A percentile compares a stretch with the other conserved stretches of the same genome.
phyloP scores from a whole-genome alignment of 179 eudicot species.

The Heliamphora pulchella region DNA sequence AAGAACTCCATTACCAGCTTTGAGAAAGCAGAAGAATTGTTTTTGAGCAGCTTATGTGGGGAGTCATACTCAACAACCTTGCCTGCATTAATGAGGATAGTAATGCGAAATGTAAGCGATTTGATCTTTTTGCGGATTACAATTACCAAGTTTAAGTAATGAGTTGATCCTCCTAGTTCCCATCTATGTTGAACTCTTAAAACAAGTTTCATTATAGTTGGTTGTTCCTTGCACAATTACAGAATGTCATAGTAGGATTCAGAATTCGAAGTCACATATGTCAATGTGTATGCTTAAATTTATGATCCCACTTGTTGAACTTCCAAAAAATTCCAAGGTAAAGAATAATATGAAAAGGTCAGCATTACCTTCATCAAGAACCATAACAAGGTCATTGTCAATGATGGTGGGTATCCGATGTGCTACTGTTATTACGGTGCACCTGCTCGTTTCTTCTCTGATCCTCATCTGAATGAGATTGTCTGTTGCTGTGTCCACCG shows the following conservation, averaged over 20 bases:
- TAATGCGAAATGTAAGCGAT: not conserved
- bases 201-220: too few relatives aligned
- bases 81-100: constrained; percentile 31
- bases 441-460: constrained; percentile 59
- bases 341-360: not conserved
- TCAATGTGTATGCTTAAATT: not conserved
- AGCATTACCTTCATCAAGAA: constrained; percentile 75
- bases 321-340: not conserved
- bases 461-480: constrained; percentile 70
- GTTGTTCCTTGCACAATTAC: not conserved
- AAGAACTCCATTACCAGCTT: constrained; percentile 62
- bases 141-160: not conserved
- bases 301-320: not conserved
- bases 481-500: constrained; percentile 84
- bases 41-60: constrained; percentile 47
- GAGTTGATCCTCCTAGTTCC: constrained; percentile 5
- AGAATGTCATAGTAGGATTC: not conserved
- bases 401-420: constrained; percentile 80
- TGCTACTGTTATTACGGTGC: constrained; percentile 86
- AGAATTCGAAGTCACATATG: constrained; percentile 2
- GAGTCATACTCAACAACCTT: constrained; percentile 62
- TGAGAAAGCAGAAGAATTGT: constrained; percentile 59
- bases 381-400: constrained; percentile 82
- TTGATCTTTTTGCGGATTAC: not conserved
- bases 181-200: too few relatives aligned